A percentile compares a stretch with the other conserved stretches of the same genome.
Evolutionary conservation across 306 rosid species (phyloP).

Genomic region (Datisca glomerata): DNA sequence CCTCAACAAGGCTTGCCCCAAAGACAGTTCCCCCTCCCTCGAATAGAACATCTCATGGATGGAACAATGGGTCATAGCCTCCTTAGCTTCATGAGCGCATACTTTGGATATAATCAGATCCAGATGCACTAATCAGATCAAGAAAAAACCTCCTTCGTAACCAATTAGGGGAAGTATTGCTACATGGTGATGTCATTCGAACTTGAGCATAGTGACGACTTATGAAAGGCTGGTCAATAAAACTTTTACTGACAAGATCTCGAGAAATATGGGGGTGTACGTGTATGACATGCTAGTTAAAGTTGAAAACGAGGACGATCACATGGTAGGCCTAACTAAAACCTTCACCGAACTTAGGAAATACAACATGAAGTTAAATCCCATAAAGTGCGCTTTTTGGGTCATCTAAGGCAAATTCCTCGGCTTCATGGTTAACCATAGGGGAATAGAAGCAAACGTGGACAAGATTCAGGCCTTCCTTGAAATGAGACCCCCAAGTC

Average conservation of each 20-base stretch:
- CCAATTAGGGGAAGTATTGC: not conserved
- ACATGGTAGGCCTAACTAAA: not conserved
- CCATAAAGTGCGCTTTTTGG: not conserved
- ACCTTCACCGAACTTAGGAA: not conserved
- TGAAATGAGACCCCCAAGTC: no score
- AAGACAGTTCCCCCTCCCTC: no score
- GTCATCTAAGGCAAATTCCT: not conserved
- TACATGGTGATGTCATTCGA: no score
- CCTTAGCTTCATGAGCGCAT: not conserved
- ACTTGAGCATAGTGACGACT: not conserved
- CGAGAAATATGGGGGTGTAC: not conserved
- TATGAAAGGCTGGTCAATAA: not conserved
- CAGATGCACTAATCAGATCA: not conserved
- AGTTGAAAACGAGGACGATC: not conserved
- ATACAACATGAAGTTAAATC: not conserved
- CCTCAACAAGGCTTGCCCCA: no score
- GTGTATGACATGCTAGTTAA: not conserved
- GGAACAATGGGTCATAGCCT: not conserved
- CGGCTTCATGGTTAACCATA: not conserved
- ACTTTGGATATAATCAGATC: not conserved
- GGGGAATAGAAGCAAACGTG: not conserved
- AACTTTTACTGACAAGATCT: no score
- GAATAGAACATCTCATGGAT: no score
- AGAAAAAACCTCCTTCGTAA: no score
- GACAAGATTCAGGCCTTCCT: not conserved